These are phyloP conservation scores for Massariosphaeria phaeospora DNA, from an alignment of 495 filamentous ascomycete species.

Conservation along the genomic window DNA sequence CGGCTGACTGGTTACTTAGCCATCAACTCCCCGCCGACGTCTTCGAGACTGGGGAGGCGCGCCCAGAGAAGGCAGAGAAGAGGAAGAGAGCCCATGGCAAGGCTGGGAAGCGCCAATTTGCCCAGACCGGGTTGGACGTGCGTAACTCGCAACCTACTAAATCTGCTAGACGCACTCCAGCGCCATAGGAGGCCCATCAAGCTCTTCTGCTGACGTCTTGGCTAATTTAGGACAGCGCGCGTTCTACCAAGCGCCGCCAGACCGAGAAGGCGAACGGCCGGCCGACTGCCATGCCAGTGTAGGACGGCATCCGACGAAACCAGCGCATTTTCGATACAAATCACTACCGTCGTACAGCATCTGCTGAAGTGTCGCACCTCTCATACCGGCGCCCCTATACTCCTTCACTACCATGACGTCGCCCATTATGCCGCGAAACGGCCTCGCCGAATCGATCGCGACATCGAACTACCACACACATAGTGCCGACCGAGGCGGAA, in stretches of 20 bases:
- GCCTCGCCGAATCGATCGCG: too few species aligned
- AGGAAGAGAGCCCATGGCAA: conserved; percentile 24
- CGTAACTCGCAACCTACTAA: conserved; percentile 17
- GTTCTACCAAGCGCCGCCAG: conserved; percentile 9
- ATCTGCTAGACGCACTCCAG: background rate
- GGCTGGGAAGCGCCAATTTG: conserved; percentile 38
- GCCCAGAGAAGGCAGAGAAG: conserved; percentile 37
- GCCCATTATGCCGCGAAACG: too few species aligned
- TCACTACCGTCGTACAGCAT: background rate
- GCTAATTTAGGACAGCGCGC: conserved; percentile 13
- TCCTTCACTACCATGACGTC: too few species aligned
- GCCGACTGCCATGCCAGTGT: conserved; percentile 10
- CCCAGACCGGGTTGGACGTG: conserved; percentile 38
- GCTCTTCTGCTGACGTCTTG: conserved; percentile 3
- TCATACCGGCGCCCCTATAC: too few species aligned
- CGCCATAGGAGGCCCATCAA: background rate
- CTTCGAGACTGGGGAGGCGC: conserved; percentile 70
- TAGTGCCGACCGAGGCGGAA: too few species aligned
- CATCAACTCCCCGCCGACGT: conserved; percentile 85
- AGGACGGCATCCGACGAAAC: background rate
- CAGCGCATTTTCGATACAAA: conserved; percentile 5
- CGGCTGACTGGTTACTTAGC: conserved; percentile 39
- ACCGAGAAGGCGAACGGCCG: conserved; percentile 9
- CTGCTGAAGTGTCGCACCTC: background rate
- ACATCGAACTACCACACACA: too few species aligned